These are phyloP conservation scores for Starmera amethionina DNA, from an alignment of 805 yeast species.

Conservation along the genomic window DNA sequence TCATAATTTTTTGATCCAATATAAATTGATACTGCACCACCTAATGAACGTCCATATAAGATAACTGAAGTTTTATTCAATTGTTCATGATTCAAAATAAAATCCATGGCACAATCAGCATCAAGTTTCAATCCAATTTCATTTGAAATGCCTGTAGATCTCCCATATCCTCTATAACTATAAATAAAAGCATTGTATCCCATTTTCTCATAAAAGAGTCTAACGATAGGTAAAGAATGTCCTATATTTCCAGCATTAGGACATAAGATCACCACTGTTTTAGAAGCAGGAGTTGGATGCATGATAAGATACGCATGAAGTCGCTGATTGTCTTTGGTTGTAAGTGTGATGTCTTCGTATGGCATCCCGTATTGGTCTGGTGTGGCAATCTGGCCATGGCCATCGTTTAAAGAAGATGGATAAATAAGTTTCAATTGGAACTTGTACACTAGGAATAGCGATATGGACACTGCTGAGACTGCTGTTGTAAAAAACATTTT, in stretches of 20 bases:
- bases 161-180: constrained; percentile 89
- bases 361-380: constrained; percentile 65
- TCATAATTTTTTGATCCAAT: constrained; percentile 52
- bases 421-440: constrained; percentile 67
- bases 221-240: constrained; percentile 73
- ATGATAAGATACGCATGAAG: constrained; percentile 56
- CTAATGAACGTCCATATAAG: constrained; percentile 82
- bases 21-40: constrained; percentile 91
- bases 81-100: constrained; percentile 42
- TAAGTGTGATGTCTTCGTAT: constrained; percentile 49
- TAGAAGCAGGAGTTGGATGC: constrained; percentile 34
- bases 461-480: constrained; percentile 31
- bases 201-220: constrained; percentile 50
- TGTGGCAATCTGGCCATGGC: constrained; percentile 58
- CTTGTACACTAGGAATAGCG: constrained; percentile 43
- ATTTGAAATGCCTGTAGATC: constrained; percentile 62
- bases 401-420: constrained; percentile 74
- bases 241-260: constrained; percentile 98
- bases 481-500: constrained; percentile 34
- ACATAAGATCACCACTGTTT: constrained; percentile 68
- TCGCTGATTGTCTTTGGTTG: constrained; percentile 60
- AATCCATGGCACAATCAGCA: constrained; percentile 62
- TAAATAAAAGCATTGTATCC: constrained; percentile 74
- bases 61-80: constrained; percentile 44
- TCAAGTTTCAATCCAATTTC: constrained; percentile 78